phyloP scores from a whole-genome alignment of 2,329 filamentous ascomycete species.

The Cordyceps fumosorosea region DNA sequence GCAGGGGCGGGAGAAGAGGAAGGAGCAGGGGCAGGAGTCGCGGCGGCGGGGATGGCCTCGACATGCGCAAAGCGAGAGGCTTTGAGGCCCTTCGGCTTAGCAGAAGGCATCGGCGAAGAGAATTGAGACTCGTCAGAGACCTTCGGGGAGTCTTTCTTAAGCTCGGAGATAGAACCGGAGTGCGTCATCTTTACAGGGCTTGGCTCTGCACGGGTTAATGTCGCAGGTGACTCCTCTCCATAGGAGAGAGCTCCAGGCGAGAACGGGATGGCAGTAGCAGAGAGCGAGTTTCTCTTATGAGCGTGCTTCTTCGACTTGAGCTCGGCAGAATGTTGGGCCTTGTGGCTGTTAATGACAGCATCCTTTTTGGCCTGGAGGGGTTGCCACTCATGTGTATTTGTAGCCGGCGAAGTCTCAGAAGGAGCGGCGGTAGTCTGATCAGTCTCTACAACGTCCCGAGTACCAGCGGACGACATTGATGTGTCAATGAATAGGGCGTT shows the following conservation, averaged over 20 bases:
- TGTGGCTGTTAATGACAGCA: constrained; percentile 33
- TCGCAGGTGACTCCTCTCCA: constrained; percentile 19
- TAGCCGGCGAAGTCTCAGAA: constrained; percentile 44
- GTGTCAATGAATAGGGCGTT: constrained; percentile 38
- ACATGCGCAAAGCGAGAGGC: constrained; percentile 36
- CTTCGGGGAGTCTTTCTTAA: constrained; percentile 8
- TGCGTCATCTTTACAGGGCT: constrained; percentile 4
- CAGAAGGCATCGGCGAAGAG: constrained; percentile 37
- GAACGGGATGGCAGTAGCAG: constrained; percentile 66
- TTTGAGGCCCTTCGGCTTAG: constrained; percentile 35
- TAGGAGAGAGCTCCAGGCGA: constrained; percentile 36
- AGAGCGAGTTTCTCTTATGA: constrained; percentile 44
- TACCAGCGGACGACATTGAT: constrained; percentile 46
- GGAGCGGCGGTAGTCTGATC: constrained; percentile 46
- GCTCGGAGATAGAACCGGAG: background rate
- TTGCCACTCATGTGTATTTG: background rate
- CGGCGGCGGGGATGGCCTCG: constrained; percentile 19
- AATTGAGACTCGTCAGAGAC: constrained; percentile 38
- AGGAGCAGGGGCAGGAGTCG: background rate
- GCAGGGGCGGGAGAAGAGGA: constrained; percentile 5
- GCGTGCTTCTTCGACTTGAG: background rate
- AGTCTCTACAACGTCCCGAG: constrained; percentile 48
- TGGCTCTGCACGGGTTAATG: constrained; percentile 1
- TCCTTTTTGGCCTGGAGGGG: constrained; percentile 21
- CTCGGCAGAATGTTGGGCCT: constrained; percentile 10